Evolutionary conservation across 768 basidiomycete species (phyloP).

Genomic region (Cystofilobasidium ferigula): DNA sequence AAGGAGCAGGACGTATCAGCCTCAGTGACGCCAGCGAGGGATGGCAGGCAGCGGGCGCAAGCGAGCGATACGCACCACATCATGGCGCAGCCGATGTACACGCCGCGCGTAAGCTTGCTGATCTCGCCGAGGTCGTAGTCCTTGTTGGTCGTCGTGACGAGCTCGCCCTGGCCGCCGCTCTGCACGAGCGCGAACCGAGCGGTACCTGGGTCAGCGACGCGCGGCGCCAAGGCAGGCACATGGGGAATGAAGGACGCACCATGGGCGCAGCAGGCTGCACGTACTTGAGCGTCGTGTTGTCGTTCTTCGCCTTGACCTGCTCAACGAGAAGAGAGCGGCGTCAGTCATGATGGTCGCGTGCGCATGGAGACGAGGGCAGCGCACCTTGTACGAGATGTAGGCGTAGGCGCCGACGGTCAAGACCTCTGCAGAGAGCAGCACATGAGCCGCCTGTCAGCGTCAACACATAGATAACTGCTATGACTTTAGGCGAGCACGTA

Average conservation of each 20-base stretch:
- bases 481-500: no score
- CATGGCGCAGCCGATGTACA: slow-evolving; percentile 55
- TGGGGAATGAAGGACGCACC: not conserved
- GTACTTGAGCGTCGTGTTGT: slow-evolving; percentile 91
- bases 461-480: no score
- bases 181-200: not conserved
- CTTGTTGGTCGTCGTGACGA: slow-evolving; percentile 79
- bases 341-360: no score
- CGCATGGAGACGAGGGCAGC: not conserved
- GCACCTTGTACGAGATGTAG: slow-evolving; percentile 24
- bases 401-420: slow-evolving; percentile 24
- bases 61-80: slow-evolving; percentile 57
- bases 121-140: slow-evolving; percentile 89
- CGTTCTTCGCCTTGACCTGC: slow-evolving; percentile 88
- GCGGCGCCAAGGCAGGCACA: not conserved
- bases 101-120: slow-evolving; percentile 50
- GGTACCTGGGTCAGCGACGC: no score
- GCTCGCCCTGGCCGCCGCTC: slow-evolving; percentile 48
- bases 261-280: slow-evolving; percentile 44
- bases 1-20: not conserved
- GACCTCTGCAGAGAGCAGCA: not conserved
- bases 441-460: no score
- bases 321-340: not conserved
- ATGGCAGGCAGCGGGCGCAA: no score
- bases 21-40: not conserved